Evolutionary conservation across 164 flowering plant genomes (phyloP), one percentile per base, ranked within the genome.

Genomic region (Sedum album): DNA sequence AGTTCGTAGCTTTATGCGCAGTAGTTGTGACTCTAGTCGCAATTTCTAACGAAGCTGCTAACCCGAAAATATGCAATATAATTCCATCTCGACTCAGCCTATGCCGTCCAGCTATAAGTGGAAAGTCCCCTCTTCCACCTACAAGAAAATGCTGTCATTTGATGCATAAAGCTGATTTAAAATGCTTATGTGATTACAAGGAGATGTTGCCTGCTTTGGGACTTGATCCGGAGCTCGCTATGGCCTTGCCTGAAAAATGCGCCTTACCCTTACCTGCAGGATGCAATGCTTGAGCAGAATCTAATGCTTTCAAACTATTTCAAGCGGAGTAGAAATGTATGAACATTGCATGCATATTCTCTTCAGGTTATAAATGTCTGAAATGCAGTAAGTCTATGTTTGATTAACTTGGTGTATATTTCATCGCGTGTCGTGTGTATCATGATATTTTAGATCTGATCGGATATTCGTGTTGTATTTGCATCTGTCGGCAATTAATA

Each of bases 91-190:
- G 82, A 67, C 73, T 85, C 35, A 76, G 68, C 1, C 44, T 60
- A 13, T 87, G 92, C 72, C 75, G 78, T 1, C 82, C 90, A 11
- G 84, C 93, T 3, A 76, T 85, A 66, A 74, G 38, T 7, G 38
- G 38, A 3, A 35, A 35, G 38, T 8, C 48, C 17, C 48, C 48
- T 46, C 4, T 5, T 15, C 51, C 51, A 15, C 51, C 21, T 17
- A 4, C 20, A 46, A 15, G 18, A 2, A 18, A 46, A 46, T 4
- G 51, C 17, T 0, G 18, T 0, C 20, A 46, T 15, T 46, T 46
- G 20, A 46, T 46, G 51, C 17, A 46, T 17, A 18, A 46, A 51
- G 11, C 57, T 10, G 57, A 7, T 7, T 35, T 7, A 35, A 35
- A 35, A 35, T 35, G 38, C 38, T 7, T 35, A 3, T 35, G 38